Evolutionary conservation across 768 basidiomycete species (phyloP), one percentile per base, ranked within the genome.

Genomic region (Trametes sanguinea): DNA sequence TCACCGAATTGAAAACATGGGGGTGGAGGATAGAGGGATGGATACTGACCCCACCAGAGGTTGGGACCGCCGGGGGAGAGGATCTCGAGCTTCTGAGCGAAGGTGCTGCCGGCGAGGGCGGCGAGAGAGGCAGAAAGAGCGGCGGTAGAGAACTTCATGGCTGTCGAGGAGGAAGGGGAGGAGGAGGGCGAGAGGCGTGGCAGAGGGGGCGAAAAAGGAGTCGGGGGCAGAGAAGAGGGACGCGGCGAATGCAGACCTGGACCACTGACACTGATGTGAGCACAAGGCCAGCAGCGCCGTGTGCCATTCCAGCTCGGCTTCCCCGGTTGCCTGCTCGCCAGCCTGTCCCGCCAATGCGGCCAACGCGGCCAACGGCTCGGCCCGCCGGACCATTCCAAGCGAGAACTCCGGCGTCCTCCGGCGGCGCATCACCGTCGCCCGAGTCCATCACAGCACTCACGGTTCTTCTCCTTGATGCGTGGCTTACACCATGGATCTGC

Each of bases 21-120:
- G 32, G 0, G 29, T 13, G 79, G 84, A 52, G 43, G 32, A 10
- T 79, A 84, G 52, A 32, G 50, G 42, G 17, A 17, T 9, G 27
- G 22, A 22, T 22, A 55, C 62, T 55, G 61, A 88, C 87, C 82
- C 87, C 87, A 88, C 86, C 86, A 88, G 7, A 74, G 68, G 65
- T 73, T 54, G 2, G 77, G 44, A 11, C 74, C 69, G 35, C 77
- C 75, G 2, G 87, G 87, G 44, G 71, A 67, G 47, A 78, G 73
- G 75, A 88, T 74, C 43, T 66, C 35, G 59, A 85, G 74, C 63
- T 46, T 46, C 17, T 78, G 73, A 7, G 81, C 81, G 63, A 73
- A 70, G 44, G 74, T 77, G 44, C 76, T 67, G 63, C 73, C 70
- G 54, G 72, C 67, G 58, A 82, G 67, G 64, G 82, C 75, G 56